phyloP scores from a whole-genome alignment of 2,329 filamentous ascomycete species.

The Scorias spongiosa region DNA sequence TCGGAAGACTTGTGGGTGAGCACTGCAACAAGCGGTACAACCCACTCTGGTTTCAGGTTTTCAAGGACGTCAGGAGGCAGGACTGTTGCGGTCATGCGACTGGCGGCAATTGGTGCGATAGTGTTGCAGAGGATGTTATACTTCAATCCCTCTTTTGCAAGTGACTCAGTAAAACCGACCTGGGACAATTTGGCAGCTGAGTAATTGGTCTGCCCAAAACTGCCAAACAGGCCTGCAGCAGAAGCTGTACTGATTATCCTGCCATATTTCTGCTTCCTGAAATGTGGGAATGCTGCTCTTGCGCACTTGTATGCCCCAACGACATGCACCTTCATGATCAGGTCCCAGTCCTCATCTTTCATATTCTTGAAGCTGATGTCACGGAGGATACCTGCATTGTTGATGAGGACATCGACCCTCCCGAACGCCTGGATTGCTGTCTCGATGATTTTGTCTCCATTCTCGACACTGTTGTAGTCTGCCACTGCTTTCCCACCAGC shows the following conservation, averaged over 20 bases:
- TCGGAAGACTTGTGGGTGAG: constrained; percentile 76
- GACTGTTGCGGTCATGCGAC: constrained; percentile 86
- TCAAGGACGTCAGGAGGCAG: constrained; percentile 89
- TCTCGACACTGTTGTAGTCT: constrained; percentile 91
- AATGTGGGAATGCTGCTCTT: constrained; percentile 88
- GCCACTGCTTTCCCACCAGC: constrained; percentile 90
- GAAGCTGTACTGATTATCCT: constrained; percentile 93
- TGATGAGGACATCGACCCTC: constrained; percentile 86
- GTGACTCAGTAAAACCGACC: constrained; percentile 93
- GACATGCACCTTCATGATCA: constrained; percentile 85
- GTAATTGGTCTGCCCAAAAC: constrained; percentile 93
- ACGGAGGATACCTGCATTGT: constrained; percentile 92
- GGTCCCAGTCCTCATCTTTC: constrained; percentile 91
- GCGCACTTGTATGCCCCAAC: constrained; percentile 91
- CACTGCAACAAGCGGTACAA: constrained; percentile 81
- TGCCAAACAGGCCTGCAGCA: constrained; percentile 89
- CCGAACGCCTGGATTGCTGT: constrained; percentile 69
- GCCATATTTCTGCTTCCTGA: constrained; percentile 97
- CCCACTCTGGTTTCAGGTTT: constrained; percentile 80
- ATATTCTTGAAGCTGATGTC: constrained; percentile 98
- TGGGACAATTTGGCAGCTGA: constrained; percentile 90
- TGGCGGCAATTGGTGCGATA: constrained; percentile 88
- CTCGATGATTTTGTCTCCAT: constrained; percentile 87
- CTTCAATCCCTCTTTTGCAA: constrained; percentile 93
- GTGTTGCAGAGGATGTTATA: constrained; percentile 96